phyloP scores from a whole-genome alignment of 208 protist genomes.

The Acanthamoeba healyi region DNA sequence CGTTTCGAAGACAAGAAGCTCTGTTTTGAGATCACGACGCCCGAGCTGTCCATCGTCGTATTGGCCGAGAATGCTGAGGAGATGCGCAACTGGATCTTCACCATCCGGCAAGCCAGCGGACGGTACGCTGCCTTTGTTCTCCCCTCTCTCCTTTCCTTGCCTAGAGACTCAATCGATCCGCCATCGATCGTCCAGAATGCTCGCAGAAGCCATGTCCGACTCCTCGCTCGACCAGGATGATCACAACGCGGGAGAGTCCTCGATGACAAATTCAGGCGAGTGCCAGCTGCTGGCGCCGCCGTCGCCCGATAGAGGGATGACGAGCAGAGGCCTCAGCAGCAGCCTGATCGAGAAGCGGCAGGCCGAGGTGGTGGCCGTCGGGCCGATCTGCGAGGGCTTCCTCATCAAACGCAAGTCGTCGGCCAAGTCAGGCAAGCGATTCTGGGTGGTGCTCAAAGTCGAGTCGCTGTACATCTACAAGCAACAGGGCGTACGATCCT shows the following conservation, averaged over 20 bases:
- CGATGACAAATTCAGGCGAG: background rate
- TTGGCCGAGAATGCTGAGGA: conserved; percentile 43
- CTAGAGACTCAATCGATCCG: no score
- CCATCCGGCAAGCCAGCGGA: conserved; percentile 54
- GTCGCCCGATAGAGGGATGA: background rate
- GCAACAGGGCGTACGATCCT: background rate
- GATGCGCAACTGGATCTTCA: conserved; percentile 50
- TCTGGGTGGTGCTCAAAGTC: conserved; percentile 16
- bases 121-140: background rate
- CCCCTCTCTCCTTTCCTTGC: no score
- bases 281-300: background rate
- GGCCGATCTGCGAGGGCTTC: conserved; percentile 25
- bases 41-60: background rate
- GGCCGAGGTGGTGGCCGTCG: background rate
- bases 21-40: conserved; percentile 14
- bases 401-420: conserved; percentile 16
- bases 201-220: conserved; percentile 1
- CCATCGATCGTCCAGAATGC: no score
- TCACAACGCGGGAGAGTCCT: background rate
- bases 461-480: conserved; percentile 57
- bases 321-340: background rate
- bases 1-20: conserved; percentile 60
- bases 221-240: background rate
- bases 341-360: background rate
- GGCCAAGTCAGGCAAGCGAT: conserved; percentile 14